Percentiles rank a stretch among this genome's conserved stretches.
Evolutionary conservation across 2,329 filamentous ascomycete species (phyloP).

Genomic region (Fusarium sp.): DNA sequence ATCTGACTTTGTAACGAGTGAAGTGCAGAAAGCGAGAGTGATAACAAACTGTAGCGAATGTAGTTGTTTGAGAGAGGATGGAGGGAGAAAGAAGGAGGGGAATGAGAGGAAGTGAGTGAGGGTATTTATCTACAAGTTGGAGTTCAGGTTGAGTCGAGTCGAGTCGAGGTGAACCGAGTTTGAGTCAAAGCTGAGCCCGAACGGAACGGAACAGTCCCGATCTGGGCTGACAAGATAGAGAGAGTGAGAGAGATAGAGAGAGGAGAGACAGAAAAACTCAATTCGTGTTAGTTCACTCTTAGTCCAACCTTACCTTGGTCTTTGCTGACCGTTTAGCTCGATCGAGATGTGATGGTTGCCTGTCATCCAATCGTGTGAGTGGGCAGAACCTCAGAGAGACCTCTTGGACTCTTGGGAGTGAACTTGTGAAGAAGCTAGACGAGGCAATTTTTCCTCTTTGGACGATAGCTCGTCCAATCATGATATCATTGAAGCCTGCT

Average conservation of each 20-base stretch:
- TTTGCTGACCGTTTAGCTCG: background rate
- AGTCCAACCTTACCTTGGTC: slow-evolving; percentile 1
- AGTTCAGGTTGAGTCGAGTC: background rate
- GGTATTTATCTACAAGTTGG: slow-evolving; percentile 33
- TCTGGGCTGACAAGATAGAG: background rate
- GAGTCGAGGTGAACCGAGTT: background rate
- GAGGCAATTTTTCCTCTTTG: slow-evolving; percentile 33
- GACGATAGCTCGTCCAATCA: slow-evolving; percentile 29
- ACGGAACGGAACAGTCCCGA: too few relatives aligned
- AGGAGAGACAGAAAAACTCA: background rate
- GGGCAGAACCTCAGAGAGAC: background rate
- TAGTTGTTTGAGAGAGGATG: slow-evolving; percentile 25
- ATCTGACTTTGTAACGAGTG: slow-evolving; percentile 33
- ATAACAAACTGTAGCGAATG: slow-evolving; percentile 40
- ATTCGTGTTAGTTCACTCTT: slow-evolving; percentile 11
- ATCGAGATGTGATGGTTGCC: background rate
- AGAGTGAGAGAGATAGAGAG: background rate
- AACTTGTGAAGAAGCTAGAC: slow-evolving; percentile 3
- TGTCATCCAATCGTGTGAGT: slow-evolving; percentile 1
- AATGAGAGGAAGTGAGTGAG: slow-evolving; percentile 20
- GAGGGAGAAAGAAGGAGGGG: background rate
- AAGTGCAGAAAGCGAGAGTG: slow-evolving; percentile 30
- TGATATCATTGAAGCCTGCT: slow-evolving; percentile 31
- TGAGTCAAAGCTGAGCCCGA: background rate
- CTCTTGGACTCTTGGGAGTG: background rate